These are phyloP conservation scores for Trichoderma cornu-damae DNA, from an alignment of 2,329 filamentous ascomycete species.

Conservation along the genomic window DNA sequence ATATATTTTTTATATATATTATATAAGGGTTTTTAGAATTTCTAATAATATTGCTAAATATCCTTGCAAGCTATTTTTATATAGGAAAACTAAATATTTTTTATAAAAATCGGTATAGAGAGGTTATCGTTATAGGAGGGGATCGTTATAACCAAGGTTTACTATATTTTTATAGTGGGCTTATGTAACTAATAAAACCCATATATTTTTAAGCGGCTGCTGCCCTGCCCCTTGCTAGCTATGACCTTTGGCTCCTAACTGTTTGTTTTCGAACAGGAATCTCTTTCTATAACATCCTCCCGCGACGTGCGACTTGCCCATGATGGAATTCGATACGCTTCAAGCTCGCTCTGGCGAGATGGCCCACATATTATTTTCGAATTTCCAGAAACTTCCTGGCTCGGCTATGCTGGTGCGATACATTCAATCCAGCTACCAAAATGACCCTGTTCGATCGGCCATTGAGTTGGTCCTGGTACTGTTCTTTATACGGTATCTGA, in stretches of 20 bases:
- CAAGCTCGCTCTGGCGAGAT: slow-evolving; percentile 47
- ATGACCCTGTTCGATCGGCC: slow-evolving; percentile 88
- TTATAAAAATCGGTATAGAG: too few species aligned
- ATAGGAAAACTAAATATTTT: too few species aligned
- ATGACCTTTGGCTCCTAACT: not conserved
- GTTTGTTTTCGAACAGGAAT: not conserved
- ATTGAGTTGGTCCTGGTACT: slow-evolving; percentile 91
- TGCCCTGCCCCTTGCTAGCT: not conserved
- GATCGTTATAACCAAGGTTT: too few species aligned
- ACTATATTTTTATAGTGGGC: too few species aligned
- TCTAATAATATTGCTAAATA: too few species aligned
- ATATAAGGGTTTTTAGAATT: too few species aligned
- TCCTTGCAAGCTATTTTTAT: too few species aligned
- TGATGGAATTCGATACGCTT: slow-evolving; percentile 60
- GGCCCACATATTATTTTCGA: slow-evolving; percentile 50
- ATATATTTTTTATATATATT: too few species aligned
- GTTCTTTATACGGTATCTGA: slow-evolving; percentile 89
- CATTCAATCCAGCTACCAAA: slow-evolving; percentile 94
- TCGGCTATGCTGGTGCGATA: slow-evolving; percentile 93
- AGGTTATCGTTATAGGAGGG: too few species aligned
- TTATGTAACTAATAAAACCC: not conserved
- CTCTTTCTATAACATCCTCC: not conserved
- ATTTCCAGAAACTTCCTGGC: slow-evolving; percentile 87
- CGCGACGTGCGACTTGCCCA: not conserved
- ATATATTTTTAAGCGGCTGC: too few species aligned